Evolutionary conservation across 352 stramenopile species (phyloP).

Genomic region (Plasmopara viticola): DNA sequence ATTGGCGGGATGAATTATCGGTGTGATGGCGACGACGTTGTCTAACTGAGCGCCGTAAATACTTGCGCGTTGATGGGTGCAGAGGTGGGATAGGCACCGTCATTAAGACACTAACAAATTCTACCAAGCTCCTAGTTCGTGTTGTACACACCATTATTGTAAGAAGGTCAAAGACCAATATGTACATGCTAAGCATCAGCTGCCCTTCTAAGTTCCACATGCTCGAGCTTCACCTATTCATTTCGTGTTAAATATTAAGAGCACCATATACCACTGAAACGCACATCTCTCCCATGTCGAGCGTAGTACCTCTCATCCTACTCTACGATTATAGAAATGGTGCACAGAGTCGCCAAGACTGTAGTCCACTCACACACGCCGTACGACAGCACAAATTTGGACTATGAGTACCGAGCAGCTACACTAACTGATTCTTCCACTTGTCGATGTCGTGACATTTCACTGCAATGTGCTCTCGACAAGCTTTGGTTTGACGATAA

Average conservation of each 20-base stretch:
- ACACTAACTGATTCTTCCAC: not conserved
- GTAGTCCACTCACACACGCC: conserved; percentile 8
- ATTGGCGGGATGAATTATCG: not conserved
- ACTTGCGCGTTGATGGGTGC: conserved; percentile 2
- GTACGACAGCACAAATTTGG: conserved; percentile 4
- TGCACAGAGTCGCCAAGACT: not conserved
- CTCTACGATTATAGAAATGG: not conserved
- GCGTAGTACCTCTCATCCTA: not conserved
- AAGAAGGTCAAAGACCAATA: too few species aligned
- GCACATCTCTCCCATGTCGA: not conserved
- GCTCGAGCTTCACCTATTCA: too few species aligned
- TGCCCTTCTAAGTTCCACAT: too few species aligned
- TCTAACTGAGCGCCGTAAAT: not conserved
- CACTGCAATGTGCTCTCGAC: conserved; percentile 19
- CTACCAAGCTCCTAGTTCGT: too few species aligned
- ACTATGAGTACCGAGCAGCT: conserved; percentile 5
- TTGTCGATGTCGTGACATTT: conserved; percentile 6
- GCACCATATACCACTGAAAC: not conserved
- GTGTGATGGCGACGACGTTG: not conserved
- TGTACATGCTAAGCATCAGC: too few species aligned
- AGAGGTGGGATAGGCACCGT: conserved; percentile 6
- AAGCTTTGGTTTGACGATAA: conserved; percentile 36
- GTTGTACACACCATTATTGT: too few species aligned
- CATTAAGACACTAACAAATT: not conserved
- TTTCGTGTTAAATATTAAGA: not conserved